These are phyloP conservation scores for Globisporangium recalcitrans DNA, from an alignment of 352 stramenopile species.

Conservation along the genomic window DNA sequence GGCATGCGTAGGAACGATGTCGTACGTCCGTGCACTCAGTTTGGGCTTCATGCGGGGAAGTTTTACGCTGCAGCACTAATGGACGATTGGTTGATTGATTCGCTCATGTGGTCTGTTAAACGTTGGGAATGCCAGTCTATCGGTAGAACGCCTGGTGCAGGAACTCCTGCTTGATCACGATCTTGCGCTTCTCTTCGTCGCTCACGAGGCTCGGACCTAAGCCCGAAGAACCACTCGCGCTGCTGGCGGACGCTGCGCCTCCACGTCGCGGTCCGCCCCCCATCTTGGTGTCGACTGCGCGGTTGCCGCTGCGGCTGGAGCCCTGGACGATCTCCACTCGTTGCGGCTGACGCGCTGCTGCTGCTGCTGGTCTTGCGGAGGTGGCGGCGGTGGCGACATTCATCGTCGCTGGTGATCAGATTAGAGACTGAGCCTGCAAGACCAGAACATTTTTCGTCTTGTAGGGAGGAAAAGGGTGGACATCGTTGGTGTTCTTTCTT, in stretches of 20 bases:
- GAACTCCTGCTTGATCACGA: slow-evolving; percentile 15
- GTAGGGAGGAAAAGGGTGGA: not conserved
- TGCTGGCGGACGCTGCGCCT: not conserved
- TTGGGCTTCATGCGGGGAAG: no score
- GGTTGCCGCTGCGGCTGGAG: slow-evolving; percentile 5
- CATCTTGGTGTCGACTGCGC: slow-evolving; percentile 3
- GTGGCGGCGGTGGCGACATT: not conserved
- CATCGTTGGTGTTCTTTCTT: not conserved
- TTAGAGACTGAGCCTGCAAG: not conserved
- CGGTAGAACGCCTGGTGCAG: slow-evolving; percentile 16
- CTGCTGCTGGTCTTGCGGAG: not conserved
- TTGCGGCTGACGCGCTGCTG: not conserved
- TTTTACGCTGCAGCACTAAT: no score
- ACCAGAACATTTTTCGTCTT: not conserved
- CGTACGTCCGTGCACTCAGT: no score
- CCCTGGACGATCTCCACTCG: slow-evolving; percentile 4
- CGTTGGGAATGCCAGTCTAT: no score
- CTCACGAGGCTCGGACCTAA: slow-evolving; percentile 4
- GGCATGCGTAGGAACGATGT: no score
- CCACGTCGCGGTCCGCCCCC: not conserved
- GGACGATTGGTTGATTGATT: no score
- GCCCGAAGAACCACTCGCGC: not conserved
- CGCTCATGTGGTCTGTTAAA: no score
- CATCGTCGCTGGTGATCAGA: not conserved
- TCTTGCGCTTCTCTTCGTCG: slow-evolving; percentile 14